These are phyloP conservation scores for Glycine latifolia DNA, from an alignment of 306 rosid genomes.

Conservation along the genomic window DNA sequence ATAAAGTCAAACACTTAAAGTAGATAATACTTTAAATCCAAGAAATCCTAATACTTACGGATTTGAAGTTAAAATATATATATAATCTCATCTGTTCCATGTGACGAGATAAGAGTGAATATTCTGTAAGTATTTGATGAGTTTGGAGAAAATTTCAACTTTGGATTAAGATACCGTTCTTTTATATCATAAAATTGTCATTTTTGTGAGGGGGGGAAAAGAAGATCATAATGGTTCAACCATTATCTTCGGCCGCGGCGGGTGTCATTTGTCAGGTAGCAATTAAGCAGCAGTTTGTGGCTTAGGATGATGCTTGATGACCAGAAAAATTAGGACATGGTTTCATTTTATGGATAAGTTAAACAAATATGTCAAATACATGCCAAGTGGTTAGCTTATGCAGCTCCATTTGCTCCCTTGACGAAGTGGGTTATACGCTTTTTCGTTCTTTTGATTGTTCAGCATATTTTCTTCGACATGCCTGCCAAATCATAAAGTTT, in stretches of 20 bases:
- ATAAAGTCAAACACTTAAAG: too few species aligned
- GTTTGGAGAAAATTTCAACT: neutral
- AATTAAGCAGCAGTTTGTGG: neutral
- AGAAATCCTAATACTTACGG: too few species aligned
- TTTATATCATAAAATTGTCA: too few species aligned
- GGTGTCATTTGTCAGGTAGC: too few species aligned
- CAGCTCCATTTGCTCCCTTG: neutral
- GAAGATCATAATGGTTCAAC: too few species aligned
- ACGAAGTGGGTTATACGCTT: neutral
- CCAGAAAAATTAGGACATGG: conserved; percentile 34
- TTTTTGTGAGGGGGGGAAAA: too few species aligned
- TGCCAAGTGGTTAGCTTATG: neutral
- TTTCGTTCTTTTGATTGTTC: neutral
- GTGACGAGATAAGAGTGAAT: too few species aligned
- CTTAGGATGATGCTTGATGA: conserved; percentile 5
- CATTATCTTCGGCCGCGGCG: too few species aligned
- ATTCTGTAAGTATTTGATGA: neutral
- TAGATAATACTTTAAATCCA: too few species aligned
- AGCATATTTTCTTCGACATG: neutral
- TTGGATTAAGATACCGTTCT: too few species aligned
- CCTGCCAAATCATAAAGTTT: conserved; percentile 24
- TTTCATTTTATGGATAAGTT: neutral
- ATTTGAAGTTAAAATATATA: too few species aligned
- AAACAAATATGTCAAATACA: neutral
- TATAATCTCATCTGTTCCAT: too few species aligned